Evolutionary conservation across 1,284 basidiomycete species (phyloP), one percentile per base, ranked within the genome.

Genomic region (Sphagnurus paluster): DNA sequence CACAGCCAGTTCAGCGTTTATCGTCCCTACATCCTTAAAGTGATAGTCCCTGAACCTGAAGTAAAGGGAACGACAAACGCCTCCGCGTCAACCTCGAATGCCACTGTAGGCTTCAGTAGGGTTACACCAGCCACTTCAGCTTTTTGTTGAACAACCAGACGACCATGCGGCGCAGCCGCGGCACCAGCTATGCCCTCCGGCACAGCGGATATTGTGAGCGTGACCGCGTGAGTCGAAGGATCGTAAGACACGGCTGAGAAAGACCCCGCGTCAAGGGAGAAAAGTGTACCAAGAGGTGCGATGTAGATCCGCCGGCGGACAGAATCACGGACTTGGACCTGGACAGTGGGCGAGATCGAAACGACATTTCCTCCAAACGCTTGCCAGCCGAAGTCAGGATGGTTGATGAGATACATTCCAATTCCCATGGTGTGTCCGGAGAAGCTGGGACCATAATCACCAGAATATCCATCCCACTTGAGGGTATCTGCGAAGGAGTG

Each of bases 331-430:
- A 74, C 58, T 48, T 72, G 62, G 7, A 80, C 75, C 39, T 66
- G 54, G 10, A 79, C 67, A 1, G 67, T 67, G 1, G 71, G 66
- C 19, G 66, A 65, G 10, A 66, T 69, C 11, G 70, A 63, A 16
- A 68, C 56, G 19, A 80, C 65, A 34, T 68, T 72, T 7, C 79
- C 79, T 32, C 79, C 79, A 53, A 80, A 79, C 4, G 77, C 77
- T 60, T 81, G 78, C 78, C 79, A 81, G n/a, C 79, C 79, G 54
- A 80, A 81, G 47, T 72, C 67, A 16, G 77, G 76, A 48, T 81
- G 77, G 48, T 79, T 65, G 45, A 80, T 61, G 56, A 82, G 66
- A 53, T 71, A 78, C 0, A 75, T 75, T 42, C 75, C 76, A 47
- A 74, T 76, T 26, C 77, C 76, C 66, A 80, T 74, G 3, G 74